Percentiles rank a stretch among this genome's conserved stretches.
Evolutionary conservation across 805 yeast species (phyloP).

Genomic region (Kurtzmaniella cleridarum): DNA sequence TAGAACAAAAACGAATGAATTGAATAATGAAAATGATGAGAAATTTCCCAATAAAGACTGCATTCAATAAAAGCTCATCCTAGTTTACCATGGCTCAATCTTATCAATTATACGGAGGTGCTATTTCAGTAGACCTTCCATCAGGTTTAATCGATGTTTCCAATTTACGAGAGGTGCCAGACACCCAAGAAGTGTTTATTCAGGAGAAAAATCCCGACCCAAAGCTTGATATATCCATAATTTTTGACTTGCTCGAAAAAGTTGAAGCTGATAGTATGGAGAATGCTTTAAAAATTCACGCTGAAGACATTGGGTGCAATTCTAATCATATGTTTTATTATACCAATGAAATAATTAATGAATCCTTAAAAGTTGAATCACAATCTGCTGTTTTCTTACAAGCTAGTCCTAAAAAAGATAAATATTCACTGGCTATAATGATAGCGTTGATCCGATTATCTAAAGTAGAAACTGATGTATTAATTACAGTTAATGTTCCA

Average conservation of each 20-base stretch:
- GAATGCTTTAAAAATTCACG: conserved; percentile 46
- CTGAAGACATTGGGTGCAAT: conserved; percentile 46
- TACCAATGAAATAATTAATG: background rate
- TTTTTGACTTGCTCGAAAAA: conserved; percentile 59
- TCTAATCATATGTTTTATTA: conserved; percentile 5
- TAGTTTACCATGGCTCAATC: conserved; percentile 1
- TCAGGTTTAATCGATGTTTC: conserved; percentile 64
- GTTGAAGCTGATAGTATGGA: conserved; percentile 34
- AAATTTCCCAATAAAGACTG: background rate
- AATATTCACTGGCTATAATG: conserved; percentile 42
- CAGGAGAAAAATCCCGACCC: conserved; percentile 22
- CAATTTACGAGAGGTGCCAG: conserved; percentile 76
- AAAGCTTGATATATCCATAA: conserved; percentile 45
- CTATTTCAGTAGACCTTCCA: conserved; percentile 59
- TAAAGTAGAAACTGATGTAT: conserved; percentile 52
- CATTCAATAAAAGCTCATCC: background rate
- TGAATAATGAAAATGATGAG: too few relatives aligned
- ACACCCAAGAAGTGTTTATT: conserved; percentile 87
- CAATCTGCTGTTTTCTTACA: conserved; percentile 35
- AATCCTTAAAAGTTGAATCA: conserved; percentile 11
- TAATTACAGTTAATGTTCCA: conserved; percentile 58
- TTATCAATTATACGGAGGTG: conserved; percentile 70
- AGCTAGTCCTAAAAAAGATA: conserved; percentile 15
- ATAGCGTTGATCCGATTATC: conserved; percentile 53
- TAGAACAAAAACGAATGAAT: too few relatives aligned